Percentiles rank a stretch among this genome's conserved stretches.
Evolutionary conservation across 768 basidiomycete genomes (phyloP).

Genomic region (Macrolepiota fuliginosa): DNA sequence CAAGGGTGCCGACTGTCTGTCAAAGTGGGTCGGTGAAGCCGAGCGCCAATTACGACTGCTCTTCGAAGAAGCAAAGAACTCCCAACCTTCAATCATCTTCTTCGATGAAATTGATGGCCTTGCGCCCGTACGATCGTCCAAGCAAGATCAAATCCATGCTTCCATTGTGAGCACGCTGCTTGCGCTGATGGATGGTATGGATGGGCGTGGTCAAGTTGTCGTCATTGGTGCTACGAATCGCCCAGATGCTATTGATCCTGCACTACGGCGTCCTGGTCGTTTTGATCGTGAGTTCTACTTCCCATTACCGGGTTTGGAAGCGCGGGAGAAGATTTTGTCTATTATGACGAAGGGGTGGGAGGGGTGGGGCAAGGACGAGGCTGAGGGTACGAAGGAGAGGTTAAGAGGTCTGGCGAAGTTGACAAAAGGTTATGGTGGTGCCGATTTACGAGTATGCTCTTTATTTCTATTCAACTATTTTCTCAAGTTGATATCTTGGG

Average conservation of each 20-base stretch:
- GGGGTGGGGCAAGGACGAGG: slow-evolving; percentile 60
- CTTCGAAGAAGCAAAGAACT: slow-evolving; percentile 92
- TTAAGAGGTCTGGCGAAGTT: slow-evolving; percentile 73
- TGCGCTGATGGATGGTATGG: slow-evolving; percentile 99
- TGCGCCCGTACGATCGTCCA: slow-evolving; percentile 96
- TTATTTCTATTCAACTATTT: neutral
- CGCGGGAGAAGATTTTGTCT: slow-evolving; percentile 81
- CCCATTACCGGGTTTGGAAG: slow-evolving; percentile 80
- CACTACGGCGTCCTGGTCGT: slow-evolving; percentile 87
- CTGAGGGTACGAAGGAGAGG: slow-evolving; percentile 61
- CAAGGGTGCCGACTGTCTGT: slow-evolving; percentile 96
- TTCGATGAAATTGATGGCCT: slow-evolving; percentile 99
- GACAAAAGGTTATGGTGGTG: slow-evolving; percentile 98
- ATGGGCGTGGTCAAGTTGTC: slow-evolving; percentile 94
- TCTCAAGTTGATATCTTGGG: slow-evolving; percentile 9
- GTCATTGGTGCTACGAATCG: slow-evolving; percentile 98
- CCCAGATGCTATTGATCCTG: slow-evolving; percentile 97
- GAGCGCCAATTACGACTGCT: slow-evolving; percentile 92
- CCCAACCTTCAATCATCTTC: slow-evolving; percentile 97
- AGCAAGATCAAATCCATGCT: slow-evolving; percentile 98
- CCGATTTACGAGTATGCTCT: slow-evolving; percentile 84
- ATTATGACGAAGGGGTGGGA: slow-evolving; percentile 93
- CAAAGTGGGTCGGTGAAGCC: slow-evolving; percentile 99
- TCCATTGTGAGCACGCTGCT: slow-evolving; percentile 95
- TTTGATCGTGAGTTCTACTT: slow-evolving; percentile 99